Evolutionary conservation across 2,329 filamentous ascomycete genomes (phyloP), one percentile per base, ranked within the genome.

Genomic region (Colletotrichum neosansevieriae): DNA sequence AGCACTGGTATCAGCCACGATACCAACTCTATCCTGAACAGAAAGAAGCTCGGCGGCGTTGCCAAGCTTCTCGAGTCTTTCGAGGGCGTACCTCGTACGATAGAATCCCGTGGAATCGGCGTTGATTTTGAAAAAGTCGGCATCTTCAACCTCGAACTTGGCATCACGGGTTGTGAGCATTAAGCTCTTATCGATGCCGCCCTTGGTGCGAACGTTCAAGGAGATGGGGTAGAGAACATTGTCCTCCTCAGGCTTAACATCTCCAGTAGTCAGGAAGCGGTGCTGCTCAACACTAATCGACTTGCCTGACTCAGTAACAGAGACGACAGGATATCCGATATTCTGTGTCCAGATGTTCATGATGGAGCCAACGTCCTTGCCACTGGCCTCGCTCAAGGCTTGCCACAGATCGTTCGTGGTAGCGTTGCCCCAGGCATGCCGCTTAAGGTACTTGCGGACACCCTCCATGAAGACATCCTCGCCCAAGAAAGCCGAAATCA

Each of bases 291-390:
- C 85, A 70, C 91, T 91, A 75, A 98, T 94, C 19, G 90, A 90
- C 69, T 88, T 91, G 54, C 90, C 86, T 29, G 85, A 83, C 63
- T 90, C 84, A 67, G 92, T 93, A 32, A 98, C 94, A 7, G 91
- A 92, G 51, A 98, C 88, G 44, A 98, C 94, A 1, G 95, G 95
- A 81, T 92, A 98, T 59, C 95, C 95, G 64, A 98, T 92, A 75
- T 97, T 92, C 86, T 97, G 98, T 58, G 95, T 98, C 95, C 95
- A 98, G 72, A 95, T 93, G 62, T 94, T 91, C 91, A 98, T 98
- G 64, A 98, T 92, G 70, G 93, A 88, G 75, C 94, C 90, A 15
- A 98, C 91, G 58, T 94, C 91, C 82, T 98, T 97, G 70, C 94
- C 94, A 76, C 94, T 97, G 17, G 94, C 95, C 71, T 94, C 91